A percentile compares a stretch with the other conserved stretches of the same genome.
phyloP scores from a whole-genome alignment of 1,284 basidiomycete species.

The Fomitopsis pinicola region DNA sequence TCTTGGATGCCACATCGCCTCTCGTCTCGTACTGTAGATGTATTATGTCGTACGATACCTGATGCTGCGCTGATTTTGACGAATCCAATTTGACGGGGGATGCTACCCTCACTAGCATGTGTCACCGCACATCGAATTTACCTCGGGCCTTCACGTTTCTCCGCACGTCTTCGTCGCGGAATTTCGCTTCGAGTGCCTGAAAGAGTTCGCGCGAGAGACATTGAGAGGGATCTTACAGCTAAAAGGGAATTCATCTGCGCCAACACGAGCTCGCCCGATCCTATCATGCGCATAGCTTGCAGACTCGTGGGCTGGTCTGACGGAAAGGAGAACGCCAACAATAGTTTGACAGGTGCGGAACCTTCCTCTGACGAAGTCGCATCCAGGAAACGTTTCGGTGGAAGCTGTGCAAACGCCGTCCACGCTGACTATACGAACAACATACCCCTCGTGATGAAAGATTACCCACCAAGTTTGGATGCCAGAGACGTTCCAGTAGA shows the following conservation, averaged over 20 bases:
- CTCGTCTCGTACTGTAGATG: no score
- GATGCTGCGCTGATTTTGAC: no score
- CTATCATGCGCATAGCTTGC: constrained; percentile 60
- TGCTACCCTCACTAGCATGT: no score
- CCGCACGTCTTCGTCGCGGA: constrained; percentile 31
- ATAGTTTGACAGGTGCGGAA: constrained; percentile 47
- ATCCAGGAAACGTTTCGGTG: constrained; percentile 61
- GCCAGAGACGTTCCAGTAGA: constrained; percentile 19
- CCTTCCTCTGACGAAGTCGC: constrained; percentile 64
- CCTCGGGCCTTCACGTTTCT: constrained; percentile 31
- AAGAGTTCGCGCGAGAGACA: background rate
- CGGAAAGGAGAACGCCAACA: constrained; percentile 60
- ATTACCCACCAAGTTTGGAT: background rate
- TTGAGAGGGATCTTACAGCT: constrained; percentile 35
- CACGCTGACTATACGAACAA: background rate
- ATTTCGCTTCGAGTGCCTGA: constrained; percentile 15
- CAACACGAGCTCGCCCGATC: constrained; percentile 48
- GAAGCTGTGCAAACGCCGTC: constrained; percentile 34
- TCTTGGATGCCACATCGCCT: background rate
- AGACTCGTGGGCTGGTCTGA: constrained; percentile 34
- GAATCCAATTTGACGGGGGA: no score
- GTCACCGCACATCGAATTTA: constrained; percentile 23
- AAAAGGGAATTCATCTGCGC: constrained; percentile 45
- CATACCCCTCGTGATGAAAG: background rate
- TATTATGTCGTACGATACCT: no score